Conservation (phyloP, 2,329 filamentous ascomycete species). For the Exophiala dermatitidis region DNA sequence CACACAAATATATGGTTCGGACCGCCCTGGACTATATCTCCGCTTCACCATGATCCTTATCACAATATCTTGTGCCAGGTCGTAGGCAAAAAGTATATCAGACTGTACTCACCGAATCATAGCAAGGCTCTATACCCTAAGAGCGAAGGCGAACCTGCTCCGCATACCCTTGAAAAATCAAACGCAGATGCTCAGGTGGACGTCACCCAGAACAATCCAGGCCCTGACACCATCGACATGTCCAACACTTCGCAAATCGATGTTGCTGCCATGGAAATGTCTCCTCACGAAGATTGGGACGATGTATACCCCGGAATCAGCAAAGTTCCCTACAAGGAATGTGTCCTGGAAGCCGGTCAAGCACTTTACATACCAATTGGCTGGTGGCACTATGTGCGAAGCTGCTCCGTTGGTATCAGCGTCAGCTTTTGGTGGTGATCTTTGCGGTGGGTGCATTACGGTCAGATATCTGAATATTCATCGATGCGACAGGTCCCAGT, state of each 20-base stretch:
- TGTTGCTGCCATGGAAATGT: slow-evolving; percentile 59
- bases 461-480: too few species aligned
- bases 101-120: slow-evolving; percentile 67
- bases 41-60: slow-evolving; percentile 87
- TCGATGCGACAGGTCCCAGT: too few species aligned
- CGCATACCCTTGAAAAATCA: slow-evolving; percentile 12
- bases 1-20: slow-evolving; percentile 86
- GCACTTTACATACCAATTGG: slow-evolving; percentile 83
- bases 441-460: neutral
- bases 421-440: slow-evolving; percentile 87
- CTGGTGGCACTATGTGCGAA: slow-evolving; percentile 97
- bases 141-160: slow-evolving; percentile 34
- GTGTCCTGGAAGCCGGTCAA: slow-evolving; percentile 70
- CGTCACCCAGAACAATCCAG: slow-evolving; percentile 36
- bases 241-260: slow-evolving; percentile 80
- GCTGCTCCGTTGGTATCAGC: slow-evolving; percentile 79
- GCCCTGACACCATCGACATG: slow-evolving; percentile 68
- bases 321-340: slow-evolving; percentile 62
- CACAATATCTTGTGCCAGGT: slow-evolving; percentile 89
- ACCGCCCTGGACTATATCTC: slow-evolving; percentile 78
- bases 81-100: slow-evolving; percentile 84
- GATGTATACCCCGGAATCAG: slow-evolving; percentile 50
- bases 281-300: slow-evolving; percentile 39
- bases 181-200: neutral
- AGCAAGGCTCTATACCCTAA: slow-evolving; percentile 55